These are phyloP conservation scores for Globisporangium orthogonon DNA, from an alignment of 352 stramenopile species.

Conservation along the genomic window DNA sequence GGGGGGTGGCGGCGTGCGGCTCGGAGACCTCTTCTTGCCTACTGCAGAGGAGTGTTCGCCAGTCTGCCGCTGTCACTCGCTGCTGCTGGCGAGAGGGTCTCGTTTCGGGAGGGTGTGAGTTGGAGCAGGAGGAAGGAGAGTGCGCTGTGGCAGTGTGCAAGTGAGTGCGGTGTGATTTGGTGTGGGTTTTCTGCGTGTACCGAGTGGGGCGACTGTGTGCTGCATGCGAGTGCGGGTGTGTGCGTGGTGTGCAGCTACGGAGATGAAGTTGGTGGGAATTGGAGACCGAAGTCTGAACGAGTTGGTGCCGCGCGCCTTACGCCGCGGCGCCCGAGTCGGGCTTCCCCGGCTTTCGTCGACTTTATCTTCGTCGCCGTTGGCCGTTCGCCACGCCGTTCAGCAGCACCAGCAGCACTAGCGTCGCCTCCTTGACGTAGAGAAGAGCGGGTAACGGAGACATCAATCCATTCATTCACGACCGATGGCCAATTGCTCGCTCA, in stretches of 20 bases:
- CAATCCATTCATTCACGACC: background rate
- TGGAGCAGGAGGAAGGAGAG: background rate
- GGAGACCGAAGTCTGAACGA: no score
- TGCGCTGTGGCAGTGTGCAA: background rate
- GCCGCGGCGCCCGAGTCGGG: background rate
- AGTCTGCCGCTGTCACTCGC: background rate
- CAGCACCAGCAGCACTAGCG: background rate
- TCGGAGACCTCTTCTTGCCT: slow-evolving; percentile 3
- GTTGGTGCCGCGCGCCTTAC: background rate
- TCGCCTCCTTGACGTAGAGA: no score
- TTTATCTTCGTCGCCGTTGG: background rate
- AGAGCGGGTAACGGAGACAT: background rate
- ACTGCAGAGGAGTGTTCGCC: slow-evolving; percentile 4
- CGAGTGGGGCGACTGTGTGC: background rate
- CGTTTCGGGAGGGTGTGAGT: background rate
- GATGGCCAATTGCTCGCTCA: no score
- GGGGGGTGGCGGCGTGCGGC: background rate
- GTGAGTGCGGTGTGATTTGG: slow-evolving; percentile 8
- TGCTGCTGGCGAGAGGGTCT: background rate
- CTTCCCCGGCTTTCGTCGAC: background rate
- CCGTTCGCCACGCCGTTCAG: background rate
- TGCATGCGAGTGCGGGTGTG: background rate
- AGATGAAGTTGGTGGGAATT: no score
- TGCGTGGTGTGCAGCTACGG: background rate
- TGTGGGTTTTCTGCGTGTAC: slow-evolving; percentile 3